Evolutionary conservation across 768 basidiomycete species (phyloP), one percentile per base, ranked within the genome.

Genomic region (Phaeolepiota aurea): DNA sequence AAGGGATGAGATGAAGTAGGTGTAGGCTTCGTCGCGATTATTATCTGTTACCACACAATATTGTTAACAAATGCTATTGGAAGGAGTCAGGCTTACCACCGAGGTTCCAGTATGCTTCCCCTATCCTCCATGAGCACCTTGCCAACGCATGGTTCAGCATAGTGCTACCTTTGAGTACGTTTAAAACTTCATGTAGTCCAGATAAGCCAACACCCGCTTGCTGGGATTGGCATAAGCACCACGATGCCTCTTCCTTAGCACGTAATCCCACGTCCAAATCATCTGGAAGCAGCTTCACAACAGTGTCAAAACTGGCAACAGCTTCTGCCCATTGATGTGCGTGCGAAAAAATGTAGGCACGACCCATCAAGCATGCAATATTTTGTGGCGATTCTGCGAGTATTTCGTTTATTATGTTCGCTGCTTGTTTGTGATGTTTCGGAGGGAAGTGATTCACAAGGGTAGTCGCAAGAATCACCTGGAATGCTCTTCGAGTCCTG

Each of bases 361-460:
- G 75, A 12, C 79, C 79, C 62, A 92, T 79, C 32, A 94, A 66
- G 19, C 78, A 79, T 10, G 69, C 57, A 5, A 77, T 61, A 49
- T 90, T 82, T 38, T 72, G 51, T 0, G 85, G 76, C 28, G 82
- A 76, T 22, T 69, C 61, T 2, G 63, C 49, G 0, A 98, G 72
- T 12, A 94, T 70, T 3, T 81, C 76, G 21, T 86, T 76, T 15
- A 97, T 67, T 7, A 96, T 69, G 13, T 71, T 64, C 18, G 82
- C 63, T 1, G 96, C 94, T 38, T 82, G 78, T 9, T 65, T 49
- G 54, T 98, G 94, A 50, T 97, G 84, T 51, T 92, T 92, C 0
- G 94, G 94, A 20, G 93, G 80, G 57, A 77, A 88, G 37, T 86
- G 69, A 52, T 96, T 84, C 3, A 90, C 85, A 12, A 96, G 70